These are phyloP conservation scores for Fermentozyma sake DNA, from an alignment of 1,139 yeast genomes.

Conservation along the genomic window DNA sequence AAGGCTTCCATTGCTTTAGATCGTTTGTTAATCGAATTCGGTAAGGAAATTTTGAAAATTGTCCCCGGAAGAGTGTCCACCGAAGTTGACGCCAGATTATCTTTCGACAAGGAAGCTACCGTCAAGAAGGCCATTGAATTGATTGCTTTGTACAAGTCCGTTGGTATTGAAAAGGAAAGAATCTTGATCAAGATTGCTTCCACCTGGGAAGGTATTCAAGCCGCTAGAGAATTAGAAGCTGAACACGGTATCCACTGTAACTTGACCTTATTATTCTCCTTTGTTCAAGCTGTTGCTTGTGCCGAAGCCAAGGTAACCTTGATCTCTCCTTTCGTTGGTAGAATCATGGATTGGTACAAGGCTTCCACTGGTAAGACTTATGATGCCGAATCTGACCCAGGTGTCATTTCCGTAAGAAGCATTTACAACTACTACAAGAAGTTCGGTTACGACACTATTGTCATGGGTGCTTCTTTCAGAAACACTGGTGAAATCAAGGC, in stretches of 20 bases:
- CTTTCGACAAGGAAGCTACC: conserved; percentile 92
- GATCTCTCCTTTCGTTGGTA: conserved; percentile 98
- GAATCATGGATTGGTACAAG: conserved; percentile 99
- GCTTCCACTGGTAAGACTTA: conserved; percentile 87
- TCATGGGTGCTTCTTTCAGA: conserved; percentile 99
- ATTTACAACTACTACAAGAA: conserved; percentile 98
- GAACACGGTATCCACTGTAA: conserved; percentile 92
- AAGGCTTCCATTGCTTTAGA: conserved; percentile 77
- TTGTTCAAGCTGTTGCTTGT: conserved; percentile 97
- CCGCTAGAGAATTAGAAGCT: conserved; percentile 91
- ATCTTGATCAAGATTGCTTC: conserved; percentile 94
- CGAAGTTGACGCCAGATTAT: conserved; percentile 97
- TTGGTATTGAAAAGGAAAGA: conserved; percentile 85
- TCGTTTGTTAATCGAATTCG: conserved; percentile 91
- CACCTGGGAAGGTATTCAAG: conserved; percentile 99
- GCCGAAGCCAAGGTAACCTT: conserved; percentile 96
- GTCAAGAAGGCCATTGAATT: conserved; percentile 86
- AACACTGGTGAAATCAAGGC: conserved; percentile 95
- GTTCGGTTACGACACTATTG: conserved; percentile 92
- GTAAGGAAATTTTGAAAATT: conserved; percentile 85
- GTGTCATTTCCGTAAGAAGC: conserved; percentile 83
- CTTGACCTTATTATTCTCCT: conserved; percentile 91
- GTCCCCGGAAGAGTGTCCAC: conserved; percentile 99
- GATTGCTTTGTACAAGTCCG: conserved; percentile 76
- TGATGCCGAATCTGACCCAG: conserved; percentile 84